These are phyloP conservation scores for Pseudoneurospora amorphoporcata DNA, from an alignment of 495 filamentous ascomycete genomes.

Conservation along the genomic window DNA sequence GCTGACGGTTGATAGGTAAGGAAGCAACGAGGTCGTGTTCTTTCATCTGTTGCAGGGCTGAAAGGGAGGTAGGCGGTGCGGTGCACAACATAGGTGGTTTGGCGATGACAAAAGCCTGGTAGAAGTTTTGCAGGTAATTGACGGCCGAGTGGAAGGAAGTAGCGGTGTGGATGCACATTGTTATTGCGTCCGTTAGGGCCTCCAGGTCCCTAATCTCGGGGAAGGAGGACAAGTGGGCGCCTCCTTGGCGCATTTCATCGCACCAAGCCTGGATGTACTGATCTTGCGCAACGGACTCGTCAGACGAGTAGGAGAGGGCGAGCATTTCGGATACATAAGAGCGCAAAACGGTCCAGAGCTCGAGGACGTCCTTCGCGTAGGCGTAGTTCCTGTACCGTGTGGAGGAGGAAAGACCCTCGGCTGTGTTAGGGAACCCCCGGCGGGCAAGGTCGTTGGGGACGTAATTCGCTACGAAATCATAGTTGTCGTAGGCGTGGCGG, in stretches of 20 bases:
- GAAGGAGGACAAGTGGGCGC: constrained; percentile 34
- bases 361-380: constrained; percentile 33
- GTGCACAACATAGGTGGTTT: constrained; percentile 34
- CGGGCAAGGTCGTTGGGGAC: constrained; percentile 34
- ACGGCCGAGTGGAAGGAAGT: constrained; percentile 39
- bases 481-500: constrained; percentile 26
- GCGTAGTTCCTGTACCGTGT: constrained; percentile 35
- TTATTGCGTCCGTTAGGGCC: constrained; percentile 71
- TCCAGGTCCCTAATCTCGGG: constrained; percentile 69
- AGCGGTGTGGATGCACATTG: constrained; percentile 45
- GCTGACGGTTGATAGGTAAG: constrained; percentile 29
- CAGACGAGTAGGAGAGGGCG: constrained; percentile 7
- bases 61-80: constrained; percentile 20
- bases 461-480: constrained; percentile 32
- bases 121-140: constrained; percentile 43
- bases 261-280: constrained; percentile 27
- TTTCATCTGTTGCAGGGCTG: constrained; percentile 14
- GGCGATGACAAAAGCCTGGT: constrained; percentile 34
- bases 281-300: constrained; percentile 20
- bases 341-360: constrained; percentile 31
- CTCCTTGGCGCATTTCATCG: constrained; percentile 20
- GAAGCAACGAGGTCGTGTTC: constrained; percentile 29
- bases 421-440: constrained; percentile 33
- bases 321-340: constrained; percentile 27
- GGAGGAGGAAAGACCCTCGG: constrained; percentile 20